Conservation (phyloP, 345 rosid species). For the Eucalyptus grandis region DNA sequence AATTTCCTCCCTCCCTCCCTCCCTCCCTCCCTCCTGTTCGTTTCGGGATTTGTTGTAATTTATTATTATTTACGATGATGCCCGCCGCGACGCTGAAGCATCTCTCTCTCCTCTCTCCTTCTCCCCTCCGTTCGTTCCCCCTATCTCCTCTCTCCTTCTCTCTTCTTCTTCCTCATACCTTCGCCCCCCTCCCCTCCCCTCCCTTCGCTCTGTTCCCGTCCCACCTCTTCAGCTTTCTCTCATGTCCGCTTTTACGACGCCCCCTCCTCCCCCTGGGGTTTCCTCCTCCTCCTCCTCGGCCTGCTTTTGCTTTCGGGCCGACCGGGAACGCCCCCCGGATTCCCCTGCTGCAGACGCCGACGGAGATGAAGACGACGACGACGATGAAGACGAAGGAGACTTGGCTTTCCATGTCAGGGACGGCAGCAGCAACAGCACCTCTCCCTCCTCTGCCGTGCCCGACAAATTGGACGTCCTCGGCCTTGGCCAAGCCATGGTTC, state of each 20-base stretch:
- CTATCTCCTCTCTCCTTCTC: conserved; percentile 2
- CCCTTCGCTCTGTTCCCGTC: background rate
- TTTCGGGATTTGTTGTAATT: background rate
- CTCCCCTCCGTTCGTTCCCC: conserved; percentile 11
- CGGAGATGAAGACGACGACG: conserved; percentile 12
- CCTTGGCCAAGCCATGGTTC: conserved; percentile 96
- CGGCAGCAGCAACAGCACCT: background rate
- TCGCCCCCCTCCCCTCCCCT: background rate
- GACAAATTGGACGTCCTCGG: conserved; percentile 92
- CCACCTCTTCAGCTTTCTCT: background rate
- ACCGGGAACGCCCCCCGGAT: background rate
- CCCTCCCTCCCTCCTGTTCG: background rate
- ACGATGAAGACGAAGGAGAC: conserved; percentile 5
- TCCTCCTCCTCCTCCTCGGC: background rate
- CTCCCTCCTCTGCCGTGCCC: conserved; percentile 34
- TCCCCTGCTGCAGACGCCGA: background rate
- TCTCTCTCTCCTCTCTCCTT: conserved; percentile 28
- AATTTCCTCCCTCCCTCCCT: background rate
- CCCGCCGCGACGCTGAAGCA: background rate
- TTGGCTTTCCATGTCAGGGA: background rate
- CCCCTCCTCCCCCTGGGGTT: background rate
- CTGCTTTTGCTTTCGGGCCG: background rate
- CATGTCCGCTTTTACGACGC: background rate
- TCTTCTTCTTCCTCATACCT: background rate
- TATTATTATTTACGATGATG: background rate